Conservation (phyloP, 2,329 filamentous ascomycete species). For the Verticillium longisporum region DNA sequence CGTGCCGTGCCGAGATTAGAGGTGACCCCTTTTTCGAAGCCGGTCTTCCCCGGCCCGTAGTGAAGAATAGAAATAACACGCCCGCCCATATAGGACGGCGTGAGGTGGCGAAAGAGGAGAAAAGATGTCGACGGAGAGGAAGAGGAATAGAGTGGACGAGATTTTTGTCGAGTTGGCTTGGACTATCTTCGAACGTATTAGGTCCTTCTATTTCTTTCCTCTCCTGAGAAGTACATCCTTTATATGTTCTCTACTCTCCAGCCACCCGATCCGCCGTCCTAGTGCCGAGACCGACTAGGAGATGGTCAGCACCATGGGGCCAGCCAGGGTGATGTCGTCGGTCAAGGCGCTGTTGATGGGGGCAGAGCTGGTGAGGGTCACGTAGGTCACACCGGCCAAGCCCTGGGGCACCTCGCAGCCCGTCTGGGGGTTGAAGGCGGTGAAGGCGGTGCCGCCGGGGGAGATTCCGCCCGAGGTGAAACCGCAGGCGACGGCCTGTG, state of each 20-base stretch:
- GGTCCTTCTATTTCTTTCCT: neutral
- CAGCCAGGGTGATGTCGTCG: slow-evolving; percentile 60
- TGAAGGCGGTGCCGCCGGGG: slow-evolving; percentile 54
- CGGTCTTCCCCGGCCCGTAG: neutral
- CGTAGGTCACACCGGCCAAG: slow-evolving; percentile 58
- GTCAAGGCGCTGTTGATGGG: slow-evolving; percentile 45
- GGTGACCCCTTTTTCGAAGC: neutral
- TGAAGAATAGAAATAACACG: neutral
- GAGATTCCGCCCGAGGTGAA: slow-evolving; percentile 56
- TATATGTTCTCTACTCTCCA: too few relatives aligned
- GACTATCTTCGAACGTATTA: neutral
- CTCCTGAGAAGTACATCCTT: neutral
- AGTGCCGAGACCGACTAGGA: slow-evolving; percentile 16
- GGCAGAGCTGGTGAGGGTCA: slow-evolving; percentile 53
- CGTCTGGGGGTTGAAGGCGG: slow-evolving; percentile 42
- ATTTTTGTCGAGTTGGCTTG: neutral
- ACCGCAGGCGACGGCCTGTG: slow-evolving; percentile 52
- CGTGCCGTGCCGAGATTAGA: neutral
- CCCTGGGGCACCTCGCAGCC: slow-evolving; percentile 56
- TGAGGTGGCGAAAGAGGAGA: neutral
- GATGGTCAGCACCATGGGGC: slow-evolving; percentile 51
- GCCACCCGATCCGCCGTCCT: neutral
- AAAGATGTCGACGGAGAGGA: neutral
- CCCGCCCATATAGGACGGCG: neutral
- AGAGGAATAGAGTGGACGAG: neutral